Evolutionary conservation across 257 asterid species (phyloP), one percentile per base, ranked within the genome.

Genomic region (Knoxia roxburghii): DNA sequence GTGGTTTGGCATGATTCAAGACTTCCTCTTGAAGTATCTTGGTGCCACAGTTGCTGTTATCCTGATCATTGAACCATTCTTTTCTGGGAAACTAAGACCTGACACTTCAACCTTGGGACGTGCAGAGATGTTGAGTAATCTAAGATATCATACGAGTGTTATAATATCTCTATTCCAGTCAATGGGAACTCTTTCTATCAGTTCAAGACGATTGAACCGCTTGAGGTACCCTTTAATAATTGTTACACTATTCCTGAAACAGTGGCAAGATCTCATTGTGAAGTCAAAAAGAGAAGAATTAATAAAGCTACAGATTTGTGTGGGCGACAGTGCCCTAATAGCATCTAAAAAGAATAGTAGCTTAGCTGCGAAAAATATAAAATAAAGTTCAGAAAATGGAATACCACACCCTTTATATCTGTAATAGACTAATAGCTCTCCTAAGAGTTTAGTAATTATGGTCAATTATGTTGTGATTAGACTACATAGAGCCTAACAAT

Each of bases 1-100:
- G 99, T 94, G 99, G 99, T 94, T 94, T 84, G 99, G 99, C 86
- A 94, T 94, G 99, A 94, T 94, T 81, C 99, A 94, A 68, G 99
- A 94, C 78, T 94, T 94, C 77, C 77, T 94, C 69, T 80, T 88
- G 68, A 94, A 94, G 87, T 94, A 94, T 83, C 95, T 94, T 76
- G 99, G 99, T 72, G 99, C 99, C 66, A 94, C 99, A 51, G 95
- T 94, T 81, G 97, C 99, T 74, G 97, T 94, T 78, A 83, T 94
- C 82, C 80, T 94, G 85, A 94, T 94, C 58, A 88, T 94, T 65
- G 99, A 94, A 84, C 99, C 99, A 35, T 94, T 94, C 75, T 94
- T 94, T 76, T 87, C 99, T 65, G 99, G 99, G 20, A 79, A 83
- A 77, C 73, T 94, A 70, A 85, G 91, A 80, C 97, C 99, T 2